These are phyloP conservation scores for Megacollybia marginata DNA, from an alignment of 768 basidiomycete genomes.

Conservation along the genomic window DNA sequence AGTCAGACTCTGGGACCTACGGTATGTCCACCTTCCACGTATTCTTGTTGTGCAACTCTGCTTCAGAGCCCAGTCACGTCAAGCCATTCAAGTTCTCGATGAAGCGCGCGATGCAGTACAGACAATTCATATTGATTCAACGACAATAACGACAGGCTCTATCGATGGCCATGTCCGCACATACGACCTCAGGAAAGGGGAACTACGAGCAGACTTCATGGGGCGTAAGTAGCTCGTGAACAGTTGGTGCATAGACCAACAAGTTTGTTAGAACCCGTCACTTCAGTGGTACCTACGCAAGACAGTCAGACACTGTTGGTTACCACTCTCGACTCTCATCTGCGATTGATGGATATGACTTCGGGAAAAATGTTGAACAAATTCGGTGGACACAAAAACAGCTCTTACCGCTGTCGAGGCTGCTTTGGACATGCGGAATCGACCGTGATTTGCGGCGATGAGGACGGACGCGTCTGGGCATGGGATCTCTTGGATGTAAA, in stretches of 20 bases:
- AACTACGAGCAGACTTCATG: constrained; percentile 82
- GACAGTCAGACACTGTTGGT: constrained; percentile 79
- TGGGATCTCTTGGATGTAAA: constrained; percentile 90
- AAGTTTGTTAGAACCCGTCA: constrained; percentile 65
- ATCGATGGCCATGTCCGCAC: constrained; percentile 90
- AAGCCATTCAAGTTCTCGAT: constrained; percentile 84
- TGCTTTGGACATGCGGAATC: constrained; percentile 83
- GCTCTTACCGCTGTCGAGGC: constrained; percentile 70
- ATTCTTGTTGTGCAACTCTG: neutral
- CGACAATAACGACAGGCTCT: constrained; percentile 71
- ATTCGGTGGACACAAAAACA: constrained; percentile 71
- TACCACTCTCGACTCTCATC: constrained; percentile 74
- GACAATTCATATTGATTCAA: constrained; percentile 58
- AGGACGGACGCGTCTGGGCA: constrained; percentile 80
- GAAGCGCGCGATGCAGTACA: constrained; percentile 88
- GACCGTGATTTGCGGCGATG: constrained; percentile 81
- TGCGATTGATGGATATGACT: constrained; percentile 78
- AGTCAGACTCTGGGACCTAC: constrained; percentile 84
- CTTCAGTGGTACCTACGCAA: constrained; percentile 71
- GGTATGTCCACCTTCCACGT: neutral
- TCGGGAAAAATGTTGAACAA: constrained; percentile 83
- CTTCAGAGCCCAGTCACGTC: constrained; percentile 62
- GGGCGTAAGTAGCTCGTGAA: constrained; percentile 55
- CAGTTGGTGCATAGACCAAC: no score
- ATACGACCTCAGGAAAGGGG: constrained; percentile 92